Conservation (phyloP, 83 land plant species). For the Thuja plicata region DNA sequence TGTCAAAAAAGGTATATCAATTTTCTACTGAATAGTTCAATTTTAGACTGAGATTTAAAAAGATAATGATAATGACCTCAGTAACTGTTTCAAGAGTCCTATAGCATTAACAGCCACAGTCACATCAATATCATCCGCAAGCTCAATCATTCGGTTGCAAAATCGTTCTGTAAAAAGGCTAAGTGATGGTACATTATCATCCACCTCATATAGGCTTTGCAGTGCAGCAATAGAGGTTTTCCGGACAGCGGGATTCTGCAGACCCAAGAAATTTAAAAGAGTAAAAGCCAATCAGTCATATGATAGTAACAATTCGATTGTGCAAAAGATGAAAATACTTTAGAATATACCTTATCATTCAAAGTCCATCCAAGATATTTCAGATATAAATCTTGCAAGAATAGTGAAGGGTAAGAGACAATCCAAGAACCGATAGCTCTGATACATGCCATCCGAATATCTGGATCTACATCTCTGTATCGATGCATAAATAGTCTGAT, state of each 20-base stretch:
- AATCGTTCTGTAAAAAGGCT: constrained; percentile 90
- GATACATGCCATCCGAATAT: constrained; percentile 85
- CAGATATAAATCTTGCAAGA: constrained; percentile 87
- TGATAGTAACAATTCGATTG: neutral
- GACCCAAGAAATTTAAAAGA: constrained; percentile 3
- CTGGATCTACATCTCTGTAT: constrained; percentile 87
- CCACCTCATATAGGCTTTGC: constrained; percentile 90
- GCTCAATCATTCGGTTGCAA: constrained; percentile 92
- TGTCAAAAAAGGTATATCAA: neutral
- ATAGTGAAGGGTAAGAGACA: constrained; percentile 87
- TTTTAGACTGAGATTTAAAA: neutral
- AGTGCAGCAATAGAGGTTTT: constrained; percentile 83
- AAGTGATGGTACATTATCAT: constrained; percentile 92
- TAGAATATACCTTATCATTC: constrained; percentile 77
- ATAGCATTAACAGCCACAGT: constrained; percentile 93
- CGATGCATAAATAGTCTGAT: constrained; percentile 96
- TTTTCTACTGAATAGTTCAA: neutral
- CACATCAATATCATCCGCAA: constrained; percentile 95
- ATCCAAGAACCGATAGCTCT: constrained; percentile 89
- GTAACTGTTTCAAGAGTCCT: constrained; percentile 81
- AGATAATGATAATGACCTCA: constrained; percentile 47
- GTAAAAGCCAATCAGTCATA: constrained; percentile 10
- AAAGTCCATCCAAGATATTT: constrained; percentile 98
- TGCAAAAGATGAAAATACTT: neutral
- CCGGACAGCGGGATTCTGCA: constrained; percentile 84